phyloP scores from a whole-genome alignment of 75 land plant genomes.

The Pinus albicaulis region DNA sequence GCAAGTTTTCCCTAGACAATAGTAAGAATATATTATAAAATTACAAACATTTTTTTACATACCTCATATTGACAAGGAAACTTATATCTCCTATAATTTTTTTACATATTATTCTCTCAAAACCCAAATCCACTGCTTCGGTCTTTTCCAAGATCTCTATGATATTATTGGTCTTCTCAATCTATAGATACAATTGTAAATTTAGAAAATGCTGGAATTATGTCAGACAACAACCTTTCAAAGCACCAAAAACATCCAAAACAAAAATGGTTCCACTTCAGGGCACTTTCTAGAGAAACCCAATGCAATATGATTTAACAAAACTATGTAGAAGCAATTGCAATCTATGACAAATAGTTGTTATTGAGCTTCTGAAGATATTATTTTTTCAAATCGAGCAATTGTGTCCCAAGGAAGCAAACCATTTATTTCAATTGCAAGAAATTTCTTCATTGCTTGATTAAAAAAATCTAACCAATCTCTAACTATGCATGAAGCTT shows the following conservation, averaged over 20 bases:
- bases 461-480: conserved; percentile 63
- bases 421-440: conserved; percentile 57
- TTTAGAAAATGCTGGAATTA: not conserved
- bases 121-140: conserved; percentile 52
- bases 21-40: not conserved
- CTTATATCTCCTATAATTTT: conserved; percentile 63
- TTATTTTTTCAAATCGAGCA: conserved; percentile 58
- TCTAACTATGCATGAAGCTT: conserved; percentile 54
- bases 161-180: conserved; percentile 50
- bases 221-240: not conserved
- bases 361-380: conserved; percentile 60
- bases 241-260: not conserved
- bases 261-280: conserved; percentile 43
- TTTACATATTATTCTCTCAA: conserved; percentile 58
- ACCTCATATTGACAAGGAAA: not conserved
- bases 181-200: conserved; percentile 20
- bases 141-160: conserved; percentile 55
- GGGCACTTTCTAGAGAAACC: conserved; percentile 60
- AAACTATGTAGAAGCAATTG: conserved; percentile 50
- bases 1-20: not conserved
- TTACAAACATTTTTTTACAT: not conserved
- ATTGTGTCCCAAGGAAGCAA: conserved; percentile 65
- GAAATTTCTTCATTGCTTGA: conserved; percentile 48
- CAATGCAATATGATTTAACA: conserved; percentile 61
- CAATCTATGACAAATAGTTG: conserved; percentile 56